Percentiles rank a stretch among this genome's conserved stretches.
Conservation (phyloP, 1,284 basidiomycete genomes). For the Retiboletus fuscus region DNA sequence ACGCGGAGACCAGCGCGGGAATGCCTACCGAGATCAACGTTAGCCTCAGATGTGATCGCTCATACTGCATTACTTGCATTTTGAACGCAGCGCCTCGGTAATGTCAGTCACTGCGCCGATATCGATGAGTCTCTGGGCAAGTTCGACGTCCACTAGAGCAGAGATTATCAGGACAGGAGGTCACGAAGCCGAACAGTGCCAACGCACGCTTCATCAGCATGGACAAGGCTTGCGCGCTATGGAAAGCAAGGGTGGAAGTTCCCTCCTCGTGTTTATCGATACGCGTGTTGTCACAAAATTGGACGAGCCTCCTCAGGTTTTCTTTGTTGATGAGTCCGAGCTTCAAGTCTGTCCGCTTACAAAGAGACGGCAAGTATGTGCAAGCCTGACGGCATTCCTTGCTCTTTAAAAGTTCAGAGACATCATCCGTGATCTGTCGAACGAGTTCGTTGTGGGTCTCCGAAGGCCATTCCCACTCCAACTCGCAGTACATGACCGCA, state of each 20-base stretch:
- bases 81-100: constrained; percentile 29
- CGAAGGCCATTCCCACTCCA: constrained; percentile 38
- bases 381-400: constrained; percentile 40
- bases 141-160: constrained; percentile 29
- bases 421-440: constrained; percentile 27
- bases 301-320: constrained; percentile 38
- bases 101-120: constrained; percentile 38
- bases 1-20: constrained; percentile 39
- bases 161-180: constrained; percentile 6
- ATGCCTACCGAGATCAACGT: constrained; percentile 28
- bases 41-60: background rate
- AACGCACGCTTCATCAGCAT: constrained; percentile 42
- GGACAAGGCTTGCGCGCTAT: constrained; percentile 46
- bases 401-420: constrained; percentile 34
- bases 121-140: constrained; percentile 32
- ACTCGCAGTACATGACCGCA: constrained; percentile 43
- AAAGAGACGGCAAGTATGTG: constrained; percentile 47
- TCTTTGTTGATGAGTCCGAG: constrained; percentile 32
- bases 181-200: background rate
- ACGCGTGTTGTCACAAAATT: constrained; percentile 32
- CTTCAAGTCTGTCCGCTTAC: constrained; percentile 37
- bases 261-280: constrained; percentile 33
- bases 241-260: constrained; percentile 38
- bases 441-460: constrained; percentile 23
- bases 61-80: constrained; percentile 28